Base-by-base conservation (phyloP, 176 grass and related monocot genomes). In the Triticum dicoccoides region DNA sequence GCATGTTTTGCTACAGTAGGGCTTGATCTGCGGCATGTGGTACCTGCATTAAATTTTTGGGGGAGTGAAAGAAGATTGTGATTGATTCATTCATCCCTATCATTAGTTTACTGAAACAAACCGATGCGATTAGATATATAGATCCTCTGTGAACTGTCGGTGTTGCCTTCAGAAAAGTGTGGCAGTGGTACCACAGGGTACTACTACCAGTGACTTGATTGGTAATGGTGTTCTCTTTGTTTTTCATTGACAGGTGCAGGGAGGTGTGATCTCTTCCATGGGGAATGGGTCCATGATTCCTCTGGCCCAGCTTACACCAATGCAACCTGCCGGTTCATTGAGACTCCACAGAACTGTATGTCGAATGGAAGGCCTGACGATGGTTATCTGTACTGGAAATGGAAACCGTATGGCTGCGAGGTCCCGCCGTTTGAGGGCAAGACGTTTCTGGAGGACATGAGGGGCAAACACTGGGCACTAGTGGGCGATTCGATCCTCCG, bases 401-500 rank as follows among this genome's bases (percentile, higher is more conserved):
- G 97, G 97, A 99, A 92, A 65, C 97, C 94, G 18, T 80, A 90
- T 80, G 88, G 90, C 15, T 99, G 97, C 59, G 92, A 94, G 9
- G 4, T 96, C 39, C 77, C 89, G 1, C 42, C 45, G 9, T 99
- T 99, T 82, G 87, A 96, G 9, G 58, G 86, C 12, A 76, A 87
- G 80, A 88, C 77, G 58, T 99, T 99, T 87, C 32, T 99, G 80
- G 67, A 92, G 64, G 25, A n/a, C 45, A 96, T 94, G 90, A 32
- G 69, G 45, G 90, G 89, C 44, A 94, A 88, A 76, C 90, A 88
- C 84, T 99, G 92, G 97, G 97, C 90, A 25, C 80, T 99, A 20
- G 84, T 99, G 39, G 97, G 97, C 29, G 94, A 99, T 82, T 99
- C 97, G 20, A 96, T 99, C 83, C 83, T 99, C 61, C 91, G 97